Percentiles rank a stretch among this genome's conserved stretches.
Evolutionary conservation across 176 grass and related monocot genomes (phyloP).

Genomic region (Juncus effusus): DNA sequence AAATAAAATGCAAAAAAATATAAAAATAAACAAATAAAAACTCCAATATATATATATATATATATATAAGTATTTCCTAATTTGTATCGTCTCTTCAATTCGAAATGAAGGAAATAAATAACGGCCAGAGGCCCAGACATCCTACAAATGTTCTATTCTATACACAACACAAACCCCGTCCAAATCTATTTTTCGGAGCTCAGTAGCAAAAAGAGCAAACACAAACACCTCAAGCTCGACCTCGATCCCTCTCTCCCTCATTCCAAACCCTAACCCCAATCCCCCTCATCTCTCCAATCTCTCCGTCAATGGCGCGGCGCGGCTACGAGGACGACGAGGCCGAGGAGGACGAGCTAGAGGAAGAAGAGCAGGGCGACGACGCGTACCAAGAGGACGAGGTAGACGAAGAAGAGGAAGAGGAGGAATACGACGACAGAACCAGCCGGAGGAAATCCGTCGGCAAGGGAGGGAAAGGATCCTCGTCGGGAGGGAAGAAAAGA

Average conservation of each 20-base stretch:
- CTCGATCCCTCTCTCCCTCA: neutral
- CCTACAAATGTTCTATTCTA: neutral
- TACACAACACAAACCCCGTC: neutral
- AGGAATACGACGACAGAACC: neutral
- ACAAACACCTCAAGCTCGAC: too few species aligned
- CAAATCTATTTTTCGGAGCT: neutral
- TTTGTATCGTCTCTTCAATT: too few species aligned
- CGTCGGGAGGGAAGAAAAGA: conserved; percentile 47
- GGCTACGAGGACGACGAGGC: conserved; percentile 61
- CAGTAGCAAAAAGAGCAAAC: neutral
- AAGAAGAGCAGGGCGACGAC: conserved; percentile 49
- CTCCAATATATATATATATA: too few species aligned
- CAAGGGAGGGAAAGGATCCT: conserved; percentile 36
- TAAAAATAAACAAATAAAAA: too few species aligned
- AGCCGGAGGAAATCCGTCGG: conserved; percentile 45
- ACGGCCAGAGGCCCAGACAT: too few species aligned
- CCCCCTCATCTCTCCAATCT: neutral
- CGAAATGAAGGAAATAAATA: too few species aligned
- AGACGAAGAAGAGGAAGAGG: conserved; percentile 62
- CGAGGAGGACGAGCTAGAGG: conserved; percentile 40
- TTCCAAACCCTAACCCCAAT: conserved; percentile 44
- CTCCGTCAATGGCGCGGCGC: conserved; percentile 60
- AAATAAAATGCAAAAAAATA: too few species aligned
- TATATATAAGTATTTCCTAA: too few species aligned
- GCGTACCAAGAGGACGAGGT: conserved; percentile 46